Base-by-base conservation (phyloP, 2,329 filamentous ascomycete species). In the Incumbomyces delicatus region DNA sequence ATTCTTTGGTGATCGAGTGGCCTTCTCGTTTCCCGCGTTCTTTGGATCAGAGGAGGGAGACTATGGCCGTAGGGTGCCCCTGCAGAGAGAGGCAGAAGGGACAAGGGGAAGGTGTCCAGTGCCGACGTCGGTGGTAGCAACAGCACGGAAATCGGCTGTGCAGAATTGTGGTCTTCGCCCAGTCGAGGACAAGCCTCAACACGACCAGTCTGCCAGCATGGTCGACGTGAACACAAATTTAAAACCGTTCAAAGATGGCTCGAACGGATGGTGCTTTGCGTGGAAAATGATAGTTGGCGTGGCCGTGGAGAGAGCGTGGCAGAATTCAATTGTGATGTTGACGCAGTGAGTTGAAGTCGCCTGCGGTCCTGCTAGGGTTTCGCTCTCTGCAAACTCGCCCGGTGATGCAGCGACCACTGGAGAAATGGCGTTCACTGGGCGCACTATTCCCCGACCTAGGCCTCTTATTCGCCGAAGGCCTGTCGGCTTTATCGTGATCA, bases 131-230 rank as follows among this genome's bases (percentile, higher is more conserved):
- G 22, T 27, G 22, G 22, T 4, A 27, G 22, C 22, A 27, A 27
- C 22, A 27, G 22, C 22, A 27, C 22, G 22, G 22, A 27, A 17
- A 38, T 37, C 12, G 18, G 29, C 33, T 32, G 22, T 37, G 33
- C 20, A 37, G 33, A 35, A 34, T 14, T 34, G 30, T n/a, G 22
- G 30, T 30, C 17, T 16, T 27, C 27, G 33, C 34, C n/a, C 33
- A 27, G 33, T 45, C 42, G 42, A 45, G 42, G 42, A 45, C 42
- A 37, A 45, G 42, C 42, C 33, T 45, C 42, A 45, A 11, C 33
- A 45, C 20, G 34, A 14, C 34, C 33, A 12, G 29, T 18, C 10
- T 22, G 34, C 34, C 29, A 20, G 12, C 42, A 45, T 45, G 12
- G 12, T 29, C 14, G 17, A 14, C 13, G 8, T n/a, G 29, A 38